Conservation (phyloP, 805 yeast species). For the Hanseniaspora occidentalis region DNA sequence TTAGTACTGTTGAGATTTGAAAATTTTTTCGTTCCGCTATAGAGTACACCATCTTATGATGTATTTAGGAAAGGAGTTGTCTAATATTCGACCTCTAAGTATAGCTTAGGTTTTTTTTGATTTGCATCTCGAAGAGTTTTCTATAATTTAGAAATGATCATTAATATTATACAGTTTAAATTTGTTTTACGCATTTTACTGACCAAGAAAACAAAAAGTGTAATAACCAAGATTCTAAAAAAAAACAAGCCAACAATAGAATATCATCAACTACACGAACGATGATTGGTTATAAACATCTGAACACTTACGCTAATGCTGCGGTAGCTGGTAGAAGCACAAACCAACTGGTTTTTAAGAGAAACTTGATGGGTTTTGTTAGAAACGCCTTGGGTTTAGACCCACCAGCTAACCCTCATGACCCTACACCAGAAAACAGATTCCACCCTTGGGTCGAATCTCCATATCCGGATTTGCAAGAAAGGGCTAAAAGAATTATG, state of each 20-base stretch:
- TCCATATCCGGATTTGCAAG: constrained; percentile 76
- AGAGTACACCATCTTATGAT: too few relatives aligned
- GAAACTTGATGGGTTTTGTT: constrained; percentile 27
- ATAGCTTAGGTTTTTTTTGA: too few relatives aligned
- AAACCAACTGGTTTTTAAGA: constrained; percentile 3
- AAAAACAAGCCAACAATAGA: neutral
- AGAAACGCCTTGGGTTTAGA: constrained; percentile 44
- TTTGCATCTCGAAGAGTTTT: too few relatives aligned
- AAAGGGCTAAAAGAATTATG: constrained; percentile 82
- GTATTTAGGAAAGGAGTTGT: too few relatives aligned
- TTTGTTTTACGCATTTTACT: too few relatives aligned
- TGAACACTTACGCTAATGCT: neutral
- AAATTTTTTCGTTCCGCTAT: too few relatives aligned
- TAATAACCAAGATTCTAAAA: neutral
- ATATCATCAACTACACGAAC: neutral
- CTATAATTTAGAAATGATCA: too few relatives aligned
- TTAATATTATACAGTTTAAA: too few relatives aligned
- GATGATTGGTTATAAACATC: neutral
- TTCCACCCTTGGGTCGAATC: constrained; percentile 88
- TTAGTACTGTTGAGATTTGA: too few relatives aligned
- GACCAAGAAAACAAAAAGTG: too few relatives aligned
- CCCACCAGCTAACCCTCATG: constrained; percentile 50
- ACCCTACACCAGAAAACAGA: constrained; percentile 59
- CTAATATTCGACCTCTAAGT: too few relatives aligned
- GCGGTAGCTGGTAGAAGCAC: neutral